These are phyloP conservation scores for Piloderma croceum DNA, from an alignment of 768 basidiomycete genomes.

Conservation along the genomic window DNA sequence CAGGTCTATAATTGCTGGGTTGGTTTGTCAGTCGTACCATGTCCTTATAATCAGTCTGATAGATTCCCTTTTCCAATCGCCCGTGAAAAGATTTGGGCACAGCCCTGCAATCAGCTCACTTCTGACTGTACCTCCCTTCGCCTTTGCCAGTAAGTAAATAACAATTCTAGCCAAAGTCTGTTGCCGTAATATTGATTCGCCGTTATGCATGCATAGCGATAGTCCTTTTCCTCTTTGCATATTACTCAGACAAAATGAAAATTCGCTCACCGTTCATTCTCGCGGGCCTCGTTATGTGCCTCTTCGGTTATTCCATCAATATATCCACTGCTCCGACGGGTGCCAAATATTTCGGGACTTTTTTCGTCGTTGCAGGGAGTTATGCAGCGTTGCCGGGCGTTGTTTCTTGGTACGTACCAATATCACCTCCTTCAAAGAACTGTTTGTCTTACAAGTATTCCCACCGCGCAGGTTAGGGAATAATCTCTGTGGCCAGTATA, in stretches of 20 bases:
- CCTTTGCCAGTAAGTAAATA: conserved; percentile 46
- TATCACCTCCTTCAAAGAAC: neutral
- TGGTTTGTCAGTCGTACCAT: too few relatives aligned
- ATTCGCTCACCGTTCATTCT: conserved; percentile 56
- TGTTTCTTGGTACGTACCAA: conserved; percentile 48
- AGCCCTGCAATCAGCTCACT: neutral
- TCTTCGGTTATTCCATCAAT: conserved; percentile 61
- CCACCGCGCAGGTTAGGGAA: conserved; percentile 49
- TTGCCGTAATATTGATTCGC: too few relatives aligned
- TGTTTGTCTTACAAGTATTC: neutral
- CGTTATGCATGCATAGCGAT: neutral
- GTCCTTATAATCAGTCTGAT: too few relatives aligned
- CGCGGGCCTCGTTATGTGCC: conserved; percentile 41
- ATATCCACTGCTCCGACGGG: conserved; percentile 47
- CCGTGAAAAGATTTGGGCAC: neutral
- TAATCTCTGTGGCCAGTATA: conserved; percentile 64
- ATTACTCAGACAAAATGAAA: conserved; percentile 52
- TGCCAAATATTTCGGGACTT: conserved; percentile 69
- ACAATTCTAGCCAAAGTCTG: neutral
- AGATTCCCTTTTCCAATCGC: too few relatives aligned
- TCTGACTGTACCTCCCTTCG: conserved; percentile 44
- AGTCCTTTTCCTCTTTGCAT: conserved; percentile 41
- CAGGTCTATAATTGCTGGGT: too few relatives aligned
- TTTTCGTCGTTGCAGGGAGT: conserved; percentile 59
- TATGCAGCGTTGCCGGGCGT: conserved; percentile 57